Base-by-base conservation (phyloP, 495 filamentous ascomycete genomes). In the Lasiosphaeria miniovina region DNA sequence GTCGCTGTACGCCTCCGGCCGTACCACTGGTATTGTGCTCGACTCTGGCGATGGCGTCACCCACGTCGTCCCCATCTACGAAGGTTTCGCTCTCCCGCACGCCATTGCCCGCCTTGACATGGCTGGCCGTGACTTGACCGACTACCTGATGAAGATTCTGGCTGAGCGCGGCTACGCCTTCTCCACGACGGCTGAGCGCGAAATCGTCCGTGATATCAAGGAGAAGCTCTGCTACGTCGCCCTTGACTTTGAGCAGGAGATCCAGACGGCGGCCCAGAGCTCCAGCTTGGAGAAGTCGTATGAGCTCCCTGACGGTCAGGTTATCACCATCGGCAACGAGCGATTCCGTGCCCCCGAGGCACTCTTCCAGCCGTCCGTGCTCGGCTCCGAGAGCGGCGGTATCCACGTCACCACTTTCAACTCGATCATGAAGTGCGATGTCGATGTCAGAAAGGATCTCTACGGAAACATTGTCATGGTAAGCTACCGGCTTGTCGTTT, bases 391-490 rank as follows among this genome's bases (percentile, higher is more conserved):
- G 80, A 90, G 86, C 80, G 94, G 93, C 71, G 94, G 94, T 81
- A 96, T 98, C 82, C 94, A 98, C 81, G 95, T 96, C 75, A 98
- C 94, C 74, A 97, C 96, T 67, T 98, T 97, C 88, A 98, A 98
- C 86, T 97, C 95, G 65, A 98, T 98, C 86, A 98, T 96, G 89
- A 96, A 98, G 86, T 98, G 95, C 79, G 94, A 98, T 80, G 93
- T 98, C 78, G 94, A 98, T 79, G 90, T 98, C 75, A 88, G 94
- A 85, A 98, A 98, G 87, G 90, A 96, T 79, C 88, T 98, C 65
- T 98, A 98, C 78, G 93, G 93, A 75, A 98, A 98, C 87, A 98
- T 98, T 74, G 94, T 98, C 82, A 94, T 98, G 90, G 92, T 96
- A 85, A 61, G 90, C 82, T 70, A 58, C 43, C 3, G 49, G 17